Evolutionary conservation across 495 filamentous ascomycete species (phyloP).

Genomic region (Penicillium desertorum): DNA sequence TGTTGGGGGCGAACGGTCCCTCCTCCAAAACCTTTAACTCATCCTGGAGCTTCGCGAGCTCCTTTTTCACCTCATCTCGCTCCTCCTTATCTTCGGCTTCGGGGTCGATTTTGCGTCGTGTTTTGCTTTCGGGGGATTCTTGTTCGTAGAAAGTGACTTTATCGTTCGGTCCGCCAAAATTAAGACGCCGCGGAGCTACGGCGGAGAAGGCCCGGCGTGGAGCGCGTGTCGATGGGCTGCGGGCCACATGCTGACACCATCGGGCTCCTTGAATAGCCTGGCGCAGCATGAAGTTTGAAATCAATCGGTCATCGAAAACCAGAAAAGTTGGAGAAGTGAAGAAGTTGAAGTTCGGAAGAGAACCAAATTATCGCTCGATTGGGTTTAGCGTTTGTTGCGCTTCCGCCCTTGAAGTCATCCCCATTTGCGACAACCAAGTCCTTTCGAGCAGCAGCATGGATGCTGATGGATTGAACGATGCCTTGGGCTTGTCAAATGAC

Average conservation of each 20-base stretch:
- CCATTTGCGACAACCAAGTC: slow-evolving; percentile 24
- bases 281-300: slow-evolving; percentile 47
- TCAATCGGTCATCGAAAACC: slow-evolving; percentile 34
- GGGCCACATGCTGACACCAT: slow-evolving; percentile 45
- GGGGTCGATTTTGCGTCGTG: slow-evolving; percentile 43
- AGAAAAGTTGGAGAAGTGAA: slow-evolving; percentile 8
- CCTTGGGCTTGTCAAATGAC: slow-evolving; percentile 29
- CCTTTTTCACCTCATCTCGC: slow-evolving; percentile 43
- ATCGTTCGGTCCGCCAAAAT: slow-evolving; percentile 45
- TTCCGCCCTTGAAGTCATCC: slow-evolving; percentile 24
- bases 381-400: slow-evolving; percentile 37
- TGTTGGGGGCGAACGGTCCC: slow-evolving; percentile 44
- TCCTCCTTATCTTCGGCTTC: slow-evolving; percentile 53
- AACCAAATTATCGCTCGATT: slow-evolving; percentile 33
- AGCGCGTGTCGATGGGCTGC: slow-evolving; percentile 31
- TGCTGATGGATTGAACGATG: slow-evolving; percentile 31
- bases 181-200: slow-evolving; percentile 34
- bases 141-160: slow-evolving; percentile 50
- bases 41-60: slow-evolving; percentile 52
- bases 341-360: slow-evolving; percentile 24
- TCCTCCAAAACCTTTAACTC: slow-evolving; percentile 51
- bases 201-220: slow-evolving; percentile 36
- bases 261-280: slow-evolving; percentile 48
- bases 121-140: slow-evolving; percentile 35
- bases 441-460: slow-evolving; percentile 29